Percentiles rank a stretch among this genome's conserved stretches.
Conservation (phyloP, 495 filamentous ascomycete genomes). For the Neurospora sp. region DNA sequence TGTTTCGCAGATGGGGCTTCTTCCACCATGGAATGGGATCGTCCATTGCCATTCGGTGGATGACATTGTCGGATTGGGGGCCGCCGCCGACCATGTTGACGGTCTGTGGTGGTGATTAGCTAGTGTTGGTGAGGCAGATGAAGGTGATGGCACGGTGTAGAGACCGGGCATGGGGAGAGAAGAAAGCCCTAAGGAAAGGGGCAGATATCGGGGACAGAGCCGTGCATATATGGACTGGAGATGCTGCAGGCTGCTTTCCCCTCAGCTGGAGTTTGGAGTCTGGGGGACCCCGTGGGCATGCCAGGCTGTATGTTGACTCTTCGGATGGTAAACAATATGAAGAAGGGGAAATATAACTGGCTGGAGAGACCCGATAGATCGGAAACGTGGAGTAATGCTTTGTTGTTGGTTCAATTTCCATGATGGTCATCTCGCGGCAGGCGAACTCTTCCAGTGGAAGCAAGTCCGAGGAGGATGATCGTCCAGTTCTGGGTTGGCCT, state of each 20-base stretch:
- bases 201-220: not conserved
- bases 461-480: not conserved
- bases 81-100: constrained; percentile 30
- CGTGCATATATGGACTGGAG: not conserved
- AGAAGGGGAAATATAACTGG: not conserved
- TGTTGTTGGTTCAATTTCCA: not conserved
- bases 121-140: not conserved
- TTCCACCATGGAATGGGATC: constrained; percentile 51
- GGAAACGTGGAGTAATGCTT: not conserved
- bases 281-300: not conserved
- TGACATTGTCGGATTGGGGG: constrained; percentile 28
- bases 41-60: constrained; percentile 44
- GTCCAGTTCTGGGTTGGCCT: not conserved
- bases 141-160: not conserved
- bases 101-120: not conserved
- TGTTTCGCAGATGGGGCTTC: constrained; percentile 48
- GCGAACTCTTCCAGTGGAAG: not conserved
- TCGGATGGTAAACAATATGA: not conserved
- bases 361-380: not conserved
- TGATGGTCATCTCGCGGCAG: not conserved
- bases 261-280: not conserved
- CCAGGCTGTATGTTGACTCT: not conserved
- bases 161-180: not conserved
- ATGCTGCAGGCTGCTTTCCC: not conserved
- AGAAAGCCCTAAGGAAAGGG: not conserved